Conservation (phyloP, 306 rosid genomes). For the Ochetophila trinervis region DNA sequence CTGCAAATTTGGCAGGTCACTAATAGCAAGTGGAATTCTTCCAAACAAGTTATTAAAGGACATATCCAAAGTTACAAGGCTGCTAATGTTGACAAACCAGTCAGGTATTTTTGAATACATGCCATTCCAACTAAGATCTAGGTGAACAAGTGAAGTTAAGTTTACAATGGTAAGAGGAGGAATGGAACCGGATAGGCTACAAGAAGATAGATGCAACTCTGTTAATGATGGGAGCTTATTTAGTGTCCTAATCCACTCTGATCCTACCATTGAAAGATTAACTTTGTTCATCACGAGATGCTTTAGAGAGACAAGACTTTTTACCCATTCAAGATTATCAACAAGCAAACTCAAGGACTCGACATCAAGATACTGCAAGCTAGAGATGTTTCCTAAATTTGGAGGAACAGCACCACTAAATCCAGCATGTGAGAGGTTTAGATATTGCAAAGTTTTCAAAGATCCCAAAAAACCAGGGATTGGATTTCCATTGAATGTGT, state of each 20-base stretch:
- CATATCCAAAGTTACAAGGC: constrained; percentile 20
- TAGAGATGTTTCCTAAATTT: constrained; percentile 36
- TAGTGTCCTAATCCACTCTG: constrained; percentile 27
- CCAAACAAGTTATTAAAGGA: constrained; percentile 14
- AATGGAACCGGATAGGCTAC: constrained; percentile 24
- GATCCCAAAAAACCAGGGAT: constrained; percentile 37
- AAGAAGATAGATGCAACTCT: constrained; percentile 30
- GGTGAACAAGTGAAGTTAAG: too few species aligned
- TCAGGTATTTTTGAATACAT: constrained; percentile 17
- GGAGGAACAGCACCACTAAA: constrained; percentile 32
- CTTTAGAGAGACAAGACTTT: constrained; percentile 33
- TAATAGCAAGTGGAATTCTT: constrained; percentile 34
- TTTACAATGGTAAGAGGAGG: neutral
- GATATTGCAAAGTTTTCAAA: constrained; percentile 35
- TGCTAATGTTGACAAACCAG: constrained; percentile 37
- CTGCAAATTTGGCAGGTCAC: constrained; percentile 27
- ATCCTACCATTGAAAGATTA: constrained; percentile 35
- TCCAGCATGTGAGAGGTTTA: constrained; percentile 41
- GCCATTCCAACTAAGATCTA: too few species aligned
- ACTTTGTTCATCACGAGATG: constrained; percentile 34
- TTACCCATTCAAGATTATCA: constrained; percentile 30
- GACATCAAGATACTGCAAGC: constrained; percentile 36
- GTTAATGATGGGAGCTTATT: constrained; percentile 27
- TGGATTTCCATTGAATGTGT: constrained; percentile 24
- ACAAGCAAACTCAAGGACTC: neutral